Percentiles rank a stretch among this genome's conserved stretches.
Evolutionary conservation across 2,329 filamentous ascomycete genomes (phyloP).

Genomic region (Aspergillus pseudoglaucus): DNA sequence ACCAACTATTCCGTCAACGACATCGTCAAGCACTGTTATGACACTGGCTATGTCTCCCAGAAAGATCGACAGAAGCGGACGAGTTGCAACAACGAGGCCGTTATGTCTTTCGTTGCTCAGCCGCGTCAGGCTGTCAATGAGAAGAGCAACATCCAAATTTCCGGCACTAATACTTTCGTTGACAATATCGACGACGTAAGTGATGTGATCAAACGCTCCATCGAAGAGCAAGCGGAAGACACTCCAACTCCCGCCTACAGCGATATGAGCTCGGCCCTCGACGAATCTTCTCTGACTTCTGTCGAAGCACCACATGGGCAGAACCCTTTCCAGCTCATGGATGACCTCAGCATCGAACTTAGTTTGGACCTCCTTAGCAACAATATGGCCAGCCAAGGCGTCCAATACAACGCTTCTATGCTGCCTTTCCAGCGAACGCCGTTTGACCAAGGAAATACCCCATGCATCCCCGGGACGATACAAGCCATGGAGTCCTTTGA

Average conservation of each 20-base stretch:
- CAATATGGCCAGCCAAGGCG: neutral
- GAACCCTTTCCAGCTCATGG: neutral
- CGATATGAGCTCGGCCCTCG: slow-evolving; percentile 1
- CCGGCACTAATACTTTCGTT: slow-evolving; percentile 8
- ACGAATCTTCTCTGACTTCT: neutral
- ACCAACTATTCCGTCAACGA: slow-evolving; percentile 28
- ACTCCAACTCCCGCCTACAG: neutral
- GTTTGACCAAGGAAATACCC: neutral
- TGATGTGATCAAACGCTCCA: neutral
- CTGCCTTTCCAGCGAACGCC: neutral
- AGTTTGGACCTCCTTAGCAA: neutral
- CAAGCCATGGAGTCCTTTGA: slow-evolving; percentile 1
- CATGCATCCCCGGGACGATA: neutral
- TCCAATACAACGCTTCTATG: neutral
- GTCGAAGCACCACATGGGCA: slow-evolving; percentile 9
- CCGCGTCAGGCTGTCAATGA: slow-evolving; percentile 10
- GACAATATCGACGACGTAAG: slow-evolving; percentile 1
- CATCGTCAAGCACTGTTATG: slow-evolving; percentile 26
- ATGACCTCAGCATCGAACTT: neutral
- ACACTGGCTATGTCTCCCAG: slow-evolving; percentile 21
- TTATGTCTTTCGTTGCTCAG: slow-evolving; percentile 22
- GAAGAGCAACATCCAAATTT: slow-evolving; percentile 9
- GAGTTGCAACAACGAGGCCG: slow-evolving; percentile 9
- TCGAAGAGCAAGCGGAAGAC: slow-evolving; percentile 1
- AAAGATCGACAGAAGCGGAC: slow-evolving; percentile 5